phyloP scores from a whole-genome alignment of 1,284 basidiomycete genomes.

The Rhizoctonia solani region DNA sequence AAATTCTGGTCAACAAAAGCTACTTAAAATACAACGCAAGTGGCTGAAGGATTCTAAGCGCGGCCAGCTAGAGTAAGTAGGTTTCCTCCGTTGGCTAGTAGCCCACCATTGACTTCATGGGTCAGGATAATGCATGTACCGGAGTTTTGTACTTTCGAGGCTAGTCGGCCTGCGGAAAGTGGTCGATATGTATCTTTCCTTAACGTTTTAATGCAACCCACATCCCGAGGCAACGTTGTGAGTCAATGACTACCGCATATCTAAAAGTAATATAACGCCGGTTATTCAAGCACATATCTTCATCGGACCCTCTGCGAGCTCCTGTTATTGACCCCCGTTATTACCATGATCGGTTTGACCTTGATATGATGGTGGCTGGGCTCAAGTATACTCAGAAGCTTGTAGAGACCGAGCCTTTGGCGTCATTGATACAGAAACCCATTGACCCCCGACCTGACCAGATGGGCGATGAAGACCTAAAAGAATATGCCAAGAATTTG shows the following conservation, averaged over 20 bases:
- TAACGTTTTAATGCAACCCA: constrained; percentile 34
- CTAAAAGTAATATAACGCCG: background rate
- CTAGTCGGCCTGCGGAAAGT: constrained; percentile 22
- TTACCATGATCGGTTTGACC: constrained; percentile 43
- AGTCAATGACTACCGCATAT: background rate
- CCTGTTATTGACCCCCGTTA: constrained; percentile 39
- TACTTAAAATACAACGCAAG: constrained; percentile 26
- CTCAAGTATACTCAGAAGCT: constrained; percentile 49
- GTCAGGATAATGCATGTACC: constrained; percentile 38
- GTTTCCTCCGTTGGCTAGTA: background rate
- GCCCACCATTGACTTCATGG: background rate
- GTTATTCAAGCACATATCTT: constrained; percentile 32
- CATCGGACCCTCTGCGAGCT: constrained; percentile 18
- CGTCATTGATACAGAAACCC: constrained; percentile 31
- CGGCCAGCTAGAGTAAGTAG: constrained; percentile 37
- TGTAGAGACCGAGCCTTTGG: constrained; percentile 45
- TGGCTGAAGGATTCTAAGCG: constrained; percentile 36
- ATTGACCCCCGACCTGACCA: constrained; percentile 36
- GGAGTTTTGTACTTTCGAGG: constrained; percentile 33
- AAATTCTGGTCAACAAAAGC: constrained; percentile 3
- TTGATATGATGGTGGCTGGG: constrained; percentile 47
- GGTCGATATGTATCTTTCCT: constrained; percentile 36
- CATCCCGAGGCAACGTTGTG: constrained; percentile 36
- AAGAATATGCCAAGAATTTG: constrained; percentile 32
- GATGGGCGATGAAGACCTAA: constrained; percentile 34